Evolutionary conservation across 2,329 filamentous ascomycete genomes (phyloP).

Genomic region (Penicillium corylophilum): DNA sequence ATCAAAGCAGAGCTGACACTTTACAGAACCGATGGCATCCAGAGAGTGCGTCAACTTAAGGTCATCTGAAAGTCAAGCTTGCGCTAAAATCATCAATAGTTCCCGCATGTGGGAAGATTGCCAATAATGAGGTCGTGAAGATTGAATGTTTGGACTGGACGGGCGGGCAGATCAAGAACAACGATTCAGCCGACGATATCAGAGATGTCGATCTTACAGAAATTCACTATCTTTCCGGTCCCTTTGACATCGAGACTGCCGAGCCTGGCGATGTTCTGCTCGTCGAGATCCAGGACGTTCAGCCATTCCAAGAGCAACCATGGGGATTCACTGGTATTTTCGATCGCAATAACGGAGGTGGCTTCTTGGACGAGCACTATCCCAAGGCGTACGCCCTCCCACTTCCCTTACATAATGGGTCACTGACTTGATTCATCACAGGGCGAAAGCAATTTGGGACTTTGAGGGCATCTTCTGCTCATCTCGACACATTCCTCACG

Average conservation of each 20-base stretch:
- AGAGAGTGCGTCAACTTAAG: constrained; percentile 61
- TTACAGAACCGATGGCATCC: constrained; percentile 89
- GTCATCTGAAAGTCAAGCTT: not conserved
- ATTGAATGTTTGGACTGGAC: constrained; percentile 88
- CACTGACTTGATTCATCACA: constrained; percentile 14
- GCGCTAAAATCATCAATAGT: constrained; percentile 51
- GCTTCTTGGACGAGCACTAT: constrained; percentile 84
- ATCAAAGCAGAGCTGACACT: constrained; percentile 6
- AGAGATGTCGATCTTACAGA: constrained; percentile 79
- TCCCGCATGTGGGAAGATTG: constrained; percentile 69
- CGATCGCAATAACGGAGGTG: constrained; percentile 76
- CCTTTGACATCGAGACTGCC: constrained; percentile 81
- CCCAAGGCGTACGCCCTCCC: constrained; percentile 65
- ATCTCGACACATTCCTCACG: constrained; percentile 80
- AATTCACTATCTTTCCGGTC: constrained; percentile 85
- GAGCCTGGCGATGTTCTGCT: constrained; percentile 81
- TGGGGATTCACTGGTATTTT: constrained; percentile 93
- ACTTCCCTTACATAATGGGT: not conserved
- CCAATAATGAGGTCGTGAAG: constrained; percentile 83
- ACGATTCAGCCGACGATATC: constrained; percentile 86
- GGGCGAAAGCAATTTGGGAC: constrained; percentile 72
- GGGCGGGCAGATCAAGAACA: constrained; percentile 78
- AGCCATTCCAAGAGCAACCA: constrained; percentile 78
- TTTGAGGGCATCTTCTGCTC: constrained; percentile 79
- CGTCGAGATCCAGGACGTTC: constrained; percentile 90